These are phyloP conservation scores for Crithidia mellificae DNA, from an alignment of 208 protist genomes.

Conservation along the genomic window DNA sequence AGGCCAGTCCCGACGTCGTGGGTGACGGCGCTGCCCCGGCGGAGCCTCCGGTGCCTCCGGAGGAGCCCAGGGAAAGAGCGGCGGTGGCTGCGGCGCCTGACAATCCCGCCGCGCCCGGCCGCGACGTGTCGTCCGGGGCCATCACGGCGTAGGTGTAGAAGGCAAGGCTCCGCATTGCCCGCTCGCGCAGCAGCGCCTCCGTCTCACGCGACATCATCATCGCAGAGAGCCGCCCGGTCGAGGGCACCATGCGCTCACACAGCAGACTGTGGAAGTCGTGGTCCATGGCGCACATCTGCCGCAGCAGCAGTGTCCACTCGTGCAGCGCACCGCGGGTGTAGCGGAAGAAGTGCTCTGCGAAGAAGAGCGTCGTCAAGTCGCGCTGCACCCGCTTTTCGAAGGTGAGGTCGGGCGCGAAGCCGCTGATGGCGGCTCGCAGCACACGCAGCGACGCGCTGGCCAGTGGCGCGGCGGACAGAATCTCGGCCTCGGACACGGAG, in stretches of 20 bases:
- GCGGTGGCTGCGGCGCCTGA: conserved; percentile 6
- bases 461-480: conserved; percentile 28
- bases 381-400: conserved; percentile 44
- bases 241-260: conserved; percentile 29
- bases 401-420: conserved; percentile 25
- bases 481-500: conserved; percentile 47
- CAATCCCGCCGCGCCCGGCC: conserved; percentile 10
- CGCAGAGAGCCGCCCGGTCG: conserved; percentile 30
- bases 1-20: too few relatives aligned
- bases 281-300: conserved; percentile 13
- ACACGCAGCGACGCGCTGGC: conserved; percentile 42
- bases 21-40: too few relatives aligned
- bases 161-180: conserved; percentile 35
- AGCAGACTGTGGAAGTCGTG: conserved; percentile 17
- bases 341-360: conserved; percentile 51
- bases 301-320: conserved; percentile 46
- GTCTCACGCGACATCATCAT: conserved; percentile 45
- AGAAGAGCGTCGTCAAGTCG: conserved; percentile 42
- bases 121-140: conserved; percentile 1
- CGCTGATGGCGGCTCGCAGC: conserved; percentile 20
- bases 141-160: conserved; percentile 43
- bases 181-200: conserved; percentile 43
- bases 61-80: not conserved
- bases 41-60: too few relatives aligned
- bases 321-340: conserved; percentile 38